Evolutionary conservation across 140 eudicot species (phyloP).

Genomic region (Cichorium intybus): DNA sequence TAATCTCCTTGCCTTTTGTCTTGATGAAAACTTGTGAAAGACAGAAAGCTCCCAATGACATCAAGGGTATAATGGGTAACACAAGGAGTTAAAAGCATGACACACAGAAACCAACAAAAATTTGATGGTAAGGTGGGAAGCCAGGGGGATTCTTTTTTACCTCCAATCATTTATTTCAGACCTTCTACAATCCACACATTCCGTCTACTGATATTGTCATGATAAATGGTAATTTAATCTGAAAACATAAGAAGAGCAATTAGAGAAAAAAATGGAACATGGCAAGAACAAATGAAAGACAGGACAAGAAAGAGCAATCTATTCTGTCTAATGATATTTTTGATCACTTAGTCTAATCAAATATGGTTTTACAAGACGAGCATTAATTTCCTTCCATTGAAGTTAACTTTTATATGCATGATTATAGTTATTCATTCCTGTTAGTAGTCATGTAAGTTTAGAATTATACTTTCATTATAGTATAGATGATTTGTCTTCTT

Average conservation of each 20-base stretch:
- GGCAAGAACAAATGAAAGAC: slow-evolving; percentile 25
- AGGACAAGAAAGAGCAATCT: slow-evolving; percentile 28
- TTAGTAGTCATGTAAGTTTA: too few species aligned
- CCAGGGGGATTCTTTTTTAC: slow-evolving; percentile 10
- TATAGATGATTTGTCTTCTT: background rate
- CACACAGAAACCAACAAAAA: slow-evolving; percentile 48
- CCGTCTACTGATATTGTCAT: slow-evolving; percentile 9
- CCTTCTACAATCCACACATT: slow-evolving; percentile 26
- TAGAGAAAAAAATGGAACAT: slow-evolving; percentile 19
- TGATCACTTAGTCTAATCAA: slow-evolving; percentile 52
- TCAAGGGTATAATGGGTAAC: slow-evolving; percentile 47
- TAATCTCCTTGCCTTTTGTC: slow-evolving; percentile 33
- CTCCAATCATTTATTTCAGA: slow-evolving; percentile 32
- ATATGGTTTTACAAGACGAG: background rate
- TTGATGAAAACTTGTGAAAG: slow-evolving; percentile 17
- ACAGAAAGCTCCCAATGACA: background rate
- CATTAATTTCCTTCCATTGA: slow-evolving; percentile 23
- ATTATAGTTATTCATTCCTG: background rate
- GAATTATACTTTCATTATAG: background rate
- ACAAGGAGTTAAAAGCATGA: slow-evolving; percentile 32
- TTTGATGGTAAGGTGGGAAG: slow-evolving; percentile 29
- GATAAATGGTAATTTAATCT: background rate
- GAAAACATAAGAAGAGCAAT: slow-evolving; percentile 12
- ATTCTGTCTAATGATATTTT: slow-evolving; percentile 38
- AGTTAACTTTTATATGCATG: slow-evolving; percentile 36